Evolutionary conservation across 352 stramenopile genomes (phyloP).

Genomic region (Thalassiosira hispida): DNA sequence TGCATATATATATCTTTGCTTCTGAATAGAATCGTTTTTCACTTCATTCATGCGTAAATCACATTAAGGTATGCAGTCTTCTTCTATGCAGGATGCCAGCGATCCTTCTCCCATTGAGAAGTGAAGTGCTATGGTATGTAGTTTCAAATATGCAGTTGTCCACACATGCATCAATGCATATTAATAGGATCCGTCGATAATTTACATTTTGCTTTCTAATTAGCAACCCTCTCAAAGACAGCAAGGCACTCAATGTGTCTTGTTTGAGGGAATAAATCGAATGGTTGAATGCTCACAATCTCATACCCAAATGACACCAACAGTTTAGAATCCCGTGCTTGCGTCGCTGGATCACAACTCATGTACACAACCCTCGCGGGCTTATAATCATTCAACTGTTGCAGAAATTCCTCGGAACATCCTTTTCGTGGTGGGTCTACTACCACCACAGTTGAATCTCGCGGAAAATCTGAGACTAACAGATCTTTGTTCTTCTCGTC

Average conservation of each 20-base stretch:
- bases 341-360: conserved; percentile 87
- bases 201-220: neutral
- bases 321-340: conserved; percentile 86
- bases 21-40: too few relatives aligned
- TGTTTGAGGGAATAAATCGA: conserved; percentile 91
- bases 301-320: conserved; percentile 84
- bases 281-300: conserved; percentile 84
- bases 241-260: conserved; percentile 89
- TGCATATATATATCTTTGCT: too few relatives aligned
- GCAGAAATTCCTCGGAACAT: conserved; percentile 86
- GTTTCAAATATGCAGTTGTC: too few relatives aligned
- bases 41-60: too few relatives aligned
- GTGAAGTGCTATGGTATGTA: too few relatives aligned
- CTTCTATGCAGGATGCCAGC: too few relatives aligned
- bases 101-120: too few relatives aligned
- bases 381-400: conserved; percentile 86
- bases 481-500: conserved; percentile 19
- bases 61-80: too few relatives aligned
- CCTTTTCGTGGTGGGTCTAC: conserved; percentile 89
- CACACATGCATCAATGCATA: too few relatives aligned
- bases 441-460: conserved; percentile 85
- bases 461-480: conserved; percentile 72
- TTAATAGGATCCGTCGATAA: neutral
- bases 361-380: conserved; percentile 88
- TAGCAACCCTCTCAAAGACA: conserved; percentile 81